Conservation (phyloP, 257 asterid species). For the Handroanthus guayacan region DNA sequence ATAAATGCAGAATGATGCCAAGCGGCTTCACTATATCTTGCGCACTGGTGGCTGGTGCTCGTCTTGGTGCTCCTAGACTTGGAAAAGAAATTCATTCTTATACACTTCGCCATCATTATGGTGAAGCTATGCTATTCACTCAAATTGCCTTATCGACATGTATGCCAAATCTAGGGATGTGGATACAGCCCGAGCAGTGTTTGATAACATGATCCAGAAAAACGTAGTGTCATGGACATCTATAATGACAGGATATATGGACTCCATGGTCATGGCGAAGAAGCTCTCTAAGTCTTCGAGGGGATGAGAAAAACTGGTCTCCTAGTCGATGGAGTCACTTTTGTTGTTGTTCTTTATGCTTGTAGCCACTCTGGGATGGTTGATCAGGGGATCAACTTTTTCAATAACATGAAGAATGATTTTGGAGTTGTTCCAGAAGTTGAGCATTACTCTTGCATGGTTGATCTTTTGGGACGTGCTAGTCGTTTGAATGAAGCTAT, state of each 20-base stretch:
- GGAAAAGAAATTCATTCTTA: constrained; percentile 83
- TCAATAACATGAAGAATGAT: constrained; percentile 60
- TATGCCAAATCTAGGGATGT: constrained; percentile 89
- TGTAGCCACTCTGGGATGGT: constrained; percentile 96
- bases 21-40: constrained; percentile 83
- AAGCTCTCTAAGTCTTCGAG: constrained; percentile 68
- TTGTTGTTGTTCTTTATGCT: constrained; percentile 81
- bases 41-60: constrained; percentile 84
- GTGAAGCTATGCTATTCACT: constrained; percentile 66
- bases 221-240: constrained; percentile 88
- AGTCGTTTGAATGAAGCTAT: constrained; percentile 81
- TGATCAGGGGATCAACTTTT: constrained; percentile 73
- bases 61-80: constrained; percentile 66
- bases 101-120: constrained; percentile 64
- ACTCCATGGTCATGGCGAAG: constrained; percentile 85
- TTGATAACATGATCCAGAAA: constrained; percentile 63
- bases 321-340: constrained; percentile 75
- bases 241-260: constrained; percentile 89
- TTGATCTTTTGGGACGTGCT: constrained; percentile 89
- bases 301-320: constrained; percentile 61
- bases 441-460: constrained; percentile 89
- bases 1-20: constrained; percentile 55
- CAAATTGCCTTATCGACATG: constrained; percentile 91
- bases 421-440: constrained; percentile 68
- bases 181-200: constrained; percentile 70